Conservation (phyloP, 2,329 filamentous ascomycete species). For the Leptographium flavum region DNA sequence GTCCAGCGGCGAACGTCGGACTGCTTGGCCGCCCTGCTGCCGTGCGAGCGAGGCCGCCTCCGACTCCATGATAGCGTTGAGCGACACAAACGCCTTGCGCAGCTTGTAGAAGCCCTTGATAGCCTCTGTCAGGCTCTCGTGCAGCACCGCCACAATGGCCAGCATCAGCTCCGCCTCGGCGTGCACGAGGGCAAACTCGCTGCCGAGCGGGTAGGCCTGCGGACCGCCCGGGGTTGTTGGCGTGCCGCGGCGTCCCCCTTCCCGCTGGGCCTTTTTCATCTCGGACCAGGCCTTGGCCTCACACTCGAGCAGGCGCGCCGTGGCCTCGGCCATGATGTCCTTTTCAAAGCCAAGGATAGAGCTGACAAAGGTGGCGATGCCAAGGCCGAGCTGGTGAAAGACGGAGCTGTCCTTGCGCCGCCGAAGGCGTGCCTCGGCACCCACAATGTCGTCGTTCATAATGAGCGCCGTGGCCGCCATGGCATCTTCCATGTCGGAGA, state of each 20-base stretch:
- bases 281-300: constrained; percentile 66
- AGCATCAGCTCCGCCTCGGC: constrained; percentile 81
- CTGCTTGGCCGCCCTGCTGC: background rate
- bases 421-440: constrained; percentile 61
- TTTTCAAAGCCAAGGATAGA: constrained; percentile 87
- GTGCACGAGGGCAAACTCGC: constrained; percentile 73
- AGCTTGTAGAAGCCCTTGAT: constrained; percentile 88
- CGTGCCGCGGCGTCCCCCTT: constrained; percentile 37
- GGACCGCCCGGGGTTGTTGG: constrained; percentile 16
- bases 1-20: constrained; percentile 10
- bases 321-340: constrained; percentile 74
- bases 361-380: constrained; percentile 71
- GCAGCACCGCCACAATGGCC: constrained; percentile 76
- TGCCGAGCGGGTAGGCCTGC: constrained; percentile 62
- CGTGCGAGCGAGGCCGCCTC: constrained; percentile 34
- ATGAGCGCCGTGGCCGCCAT: constrained; percentile 55
- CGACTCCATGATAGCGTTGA: constrained; percentile 64
- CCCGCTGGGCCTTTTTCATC: constrained; percentile 59
- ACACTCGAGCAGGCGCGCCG: constrained; percentile 54
- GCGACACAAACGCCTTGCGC: constrained; percentile 70
- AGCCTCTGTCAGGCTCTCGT: constrained; percentile 83
- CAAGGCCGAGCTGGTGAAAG: constrained; percentile 77
- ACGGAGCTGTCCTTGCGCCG: constrained; percentile 61
- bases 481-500: constrained; percentile 42
- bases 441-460: constrained; percentile 81